Evolutionary conservation across 805 yeast genomes (phyloP).

Genomic region (Ascoidea tarda): DNA sequence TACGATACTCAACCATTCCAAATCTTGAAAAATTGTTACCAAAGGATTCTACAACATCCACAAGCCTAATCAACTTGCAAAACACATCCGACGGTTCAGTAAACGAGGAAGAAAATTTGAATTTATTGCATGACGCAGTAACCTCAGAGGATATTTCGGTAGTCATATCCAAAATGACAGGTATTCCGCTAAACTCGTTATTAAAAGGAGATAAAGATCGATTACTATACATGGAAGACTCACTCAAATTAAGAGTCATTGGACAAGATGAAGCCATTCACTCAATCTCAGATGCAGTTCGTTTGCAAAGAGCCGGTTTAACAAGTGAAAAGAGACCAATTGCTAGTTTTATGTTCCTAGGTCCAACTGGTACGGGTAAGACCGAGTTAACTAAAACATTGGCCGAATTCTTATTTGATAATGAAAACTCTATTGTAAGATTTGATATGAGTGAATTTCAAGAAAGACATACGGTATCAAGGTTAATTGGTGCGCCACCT

Average conservation of each 20-base stretch:
- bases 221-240: conserved; percentile 73
- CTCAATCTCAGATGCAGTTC: conserved; percentile 85
- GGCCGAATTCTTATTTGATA: conserved; percentile 86
- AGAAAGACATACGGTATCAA: conserved; percentile 81
- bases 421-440: conserved; percentile 72
- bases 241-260: conserved; percentile 63
- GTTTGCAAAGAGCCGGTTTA: conserved; percentile 92
- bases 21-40: conserved; percentile 46
- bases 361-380: conserved; percentile 98
- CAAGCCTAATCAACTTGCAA: neutral
- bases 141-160: conserved; percentile 88
- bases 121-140: conserved; percentile 75
- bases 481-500: conserved; percentile 95
- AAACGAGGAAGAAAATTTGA: conserved; percentile 10
- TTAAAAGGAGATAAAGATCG: conserved; percentile 93
- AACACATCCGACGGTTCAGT: conserved; percentile 13
- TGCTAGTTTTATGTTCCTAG: conserved; percentile 91
- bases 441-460: conserved; percentile 98
- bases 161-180: conserved; percentile 89
- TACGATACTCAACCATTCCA: conserved; percentile 82
- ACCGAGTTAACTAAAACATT: conserved; percentile 89
- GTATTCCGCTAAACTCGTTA: conserved; percentile 83
- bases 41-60: conserved; percentile 3
- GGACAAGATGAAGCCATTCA: conserved; percentile 94
- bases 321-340: conserved; percentile 92